Conservation (phyloP, 371 early-diverging fungal genomes). For the Amoeboaphelidium occidentale region DNA sequence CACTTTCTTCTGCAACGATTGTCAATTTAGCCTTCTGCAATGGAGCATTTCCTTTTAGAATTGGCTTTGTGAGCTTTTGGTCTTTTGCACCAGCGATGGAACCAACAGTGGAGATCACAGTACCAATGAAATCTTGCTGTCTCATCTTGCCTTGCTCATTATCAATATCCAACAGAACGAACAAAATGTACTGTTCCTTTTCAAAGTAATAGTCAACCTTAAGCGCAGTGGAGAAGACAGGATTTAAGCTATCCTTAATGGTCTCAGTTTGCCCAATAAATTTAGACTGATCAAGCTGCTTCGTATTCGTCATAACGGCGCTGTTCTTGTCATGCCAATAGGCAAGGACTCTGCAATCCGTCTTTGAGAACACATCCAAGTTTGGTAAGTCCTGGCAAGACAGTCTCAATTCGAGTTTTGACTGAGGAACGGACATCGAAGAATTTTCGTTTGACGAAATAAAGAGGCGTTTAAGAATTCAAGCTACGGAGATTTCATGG, state of each 20-base stretch:
- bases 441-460: no score
- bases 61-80: constrained; percentile 7
- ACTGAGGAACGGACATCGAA: no score
- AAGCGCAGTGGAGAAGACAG: constrained; percentile 17
- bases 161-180: neutral
- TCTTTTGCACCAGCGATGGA: constrained; percentile 9
- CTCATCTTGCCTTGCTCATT: neutral
- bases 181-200: constrained; percentile 14
- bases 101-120: constrained; percentile 20
- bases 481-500: no score
- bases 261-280: constrained; percentile 15
- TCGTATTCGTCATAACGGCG: no score
- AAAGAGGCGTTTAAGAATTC: no score
- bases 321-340: no score
- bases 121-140: constrained; percentile 4
- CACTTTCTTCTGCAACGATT: constrained; percentile 9
- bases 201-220: constrained; percentile 22
- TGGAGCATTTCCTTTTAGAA: neutral
- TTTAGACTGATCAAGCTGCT: no score
- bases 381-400: no score
- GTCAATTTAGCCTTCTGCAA: constrained; percentile 3
- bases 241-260: constrained; percentile 15
- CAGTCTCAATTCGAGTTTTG: no score
- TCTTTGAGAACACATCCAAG: no score
- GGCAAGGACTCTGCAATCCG: no score